Evolutionary conservation across 352 stramenopile species (phyloP).

Genomic region (Phytophthora pisi): DNA sequence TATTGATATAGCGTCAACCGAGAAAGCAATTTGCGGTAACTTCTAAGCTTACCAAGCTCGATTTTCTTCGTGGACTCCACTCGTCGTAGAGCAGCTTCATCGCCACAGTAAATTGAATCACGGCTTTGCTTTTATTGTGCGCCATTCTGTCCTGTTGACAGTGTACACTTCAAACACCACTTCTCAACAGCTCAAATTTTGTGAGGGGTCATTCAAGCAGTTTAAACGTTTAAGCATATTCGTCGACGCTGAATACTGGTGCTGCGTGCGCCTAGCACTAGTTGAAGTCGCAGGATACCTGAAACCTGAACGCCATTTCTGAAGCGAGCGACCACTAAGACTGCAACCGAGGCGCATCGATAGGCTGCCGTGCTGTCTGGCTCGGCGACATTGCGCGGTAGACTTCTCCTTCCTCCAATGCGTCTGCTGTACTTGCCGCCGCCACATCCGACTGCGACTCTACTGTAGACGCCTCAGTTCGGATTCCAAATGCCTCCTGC

Average conservation of each 20-base stretch:
- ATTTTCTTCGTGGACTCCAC: neutral
- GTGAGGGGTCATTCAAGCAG: neutral
- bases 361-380: neutral
- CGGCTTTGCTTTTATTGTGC: too few species aligned
- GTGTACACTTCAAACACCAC: too few species aligned
- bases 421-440: conserved; percentile 4
- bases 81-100: neutral
- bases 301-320: neutral
- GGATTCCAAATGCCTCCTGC: conserved; percentile 17
- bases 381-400: conserved; percentile 43
- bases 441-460: neutral
- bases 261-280: conserved; percentile 1
- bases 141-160: too few species aligned
- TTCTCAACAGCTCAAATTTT: too few species aligned
- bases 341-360: conserved; percentile 3
- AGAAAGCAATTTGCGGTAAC: neutral
- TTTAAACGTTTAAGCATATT: neutral
- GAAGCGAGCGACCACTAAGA: neutral
- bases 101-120: too few species aligned
- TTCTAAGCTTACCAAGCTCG: too few species aligned
- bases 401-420: conserved; percentile 44
- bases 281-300: conserved; percentile 2
- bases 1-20: neutral
- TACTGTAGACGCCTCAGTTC: neutral
- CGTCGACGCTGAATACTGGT: neutral